Conservation (phyloP, 1,284 basidiomycete genomes). For the Inonotus hispidus region DNA sequence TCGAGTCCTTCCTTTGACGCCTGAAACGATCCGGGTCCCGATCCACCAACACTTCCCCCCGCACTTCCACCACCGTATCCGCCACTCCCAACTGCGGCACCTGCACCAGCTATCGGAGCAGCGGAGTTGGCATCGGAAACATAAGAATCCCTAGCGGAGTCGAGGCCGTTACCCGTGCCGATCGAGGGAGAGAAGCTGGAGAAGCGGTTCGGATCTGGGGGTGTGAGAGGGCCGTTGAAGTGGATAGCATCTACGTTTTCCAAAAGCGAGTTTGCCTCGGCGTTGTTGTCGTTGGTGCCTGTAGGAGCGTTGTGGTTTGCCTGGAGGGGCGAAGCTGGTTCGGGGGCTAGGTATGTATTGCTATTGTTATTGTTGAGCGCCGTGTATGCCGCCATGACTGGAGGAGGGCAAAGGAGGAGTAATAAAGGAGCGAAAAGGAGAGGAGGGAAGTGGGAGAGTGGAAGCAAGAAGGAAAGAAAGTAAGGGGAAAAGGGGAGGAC, state of each 20-base stretch:
- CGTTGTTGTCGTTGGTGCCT: neutral
- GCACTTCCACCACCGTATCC: neutral
- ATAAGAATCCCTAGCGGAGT: slow-evolving; percentile 9
- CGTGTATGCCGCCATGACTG: neutral
- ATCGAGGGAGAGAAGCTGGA: slow-evolving; percentile 5
- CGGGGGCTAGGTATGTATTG: neutral
- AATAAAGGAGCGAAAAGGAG: neutral
- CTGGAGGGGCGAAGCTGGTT: neutral
- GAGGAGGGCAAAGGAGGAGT: neutral
- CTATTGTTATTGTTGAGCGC: neutral
- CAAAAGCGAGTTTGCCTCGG: neutral
- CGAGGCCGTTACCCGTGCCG: neutral
- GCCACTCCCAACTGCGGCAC: neutral
- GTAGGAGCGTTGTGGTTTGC: neutral
- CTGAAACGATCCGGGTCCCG: neutral
- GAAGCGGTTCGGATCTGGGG: slow-evolving; percentile 15
- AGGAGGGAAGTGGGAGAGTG: no score
- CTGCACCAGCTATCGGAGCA: neutral
- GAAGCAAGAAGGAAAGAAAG: no score
- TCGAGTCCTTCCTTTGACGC: neutral
- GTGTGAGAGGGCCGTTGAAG: slow-evolving; percentile 3
- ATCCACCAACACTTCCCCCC: neutral
- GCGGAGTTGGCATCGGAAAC: slow-evolving; percentile 1
- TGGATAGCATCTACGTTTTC: slow-evolving; percentile 1
- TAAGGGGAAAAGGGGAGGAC: no score